phyloP scores from a whole-genome alignment of 2,329 filamentous ascomycete species.

The Fusarium dimerum region DNA sequence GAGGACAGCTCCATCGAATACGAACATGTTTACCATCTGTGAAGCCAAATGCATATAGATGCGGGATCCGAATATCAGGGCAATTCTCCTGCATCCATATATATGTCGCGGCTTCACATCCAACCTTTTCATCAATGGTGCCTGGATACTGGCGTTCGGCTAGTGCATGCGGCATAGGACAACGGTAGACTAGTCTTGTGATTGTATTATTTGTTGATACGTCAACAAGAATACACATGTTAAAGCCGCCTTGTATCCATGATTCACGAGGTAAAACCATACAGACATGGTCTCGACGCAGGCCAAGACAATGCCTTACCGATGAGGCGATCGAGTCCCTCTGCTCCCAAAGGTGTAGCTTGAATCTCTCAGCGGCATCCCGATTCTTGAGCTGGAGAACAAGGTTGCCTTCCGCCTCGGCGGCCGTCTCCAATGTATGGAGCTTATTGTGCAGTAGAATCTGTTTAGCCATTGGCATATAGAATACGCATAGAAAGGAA shows the following conservation, averaged over 20 bases:
- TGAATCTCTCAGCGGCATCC: constrained; percentile 9
- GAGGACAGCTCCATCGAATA: neutral
- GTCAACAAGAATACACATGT: constrained; percentile 18
- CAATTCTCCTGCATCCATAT: constrained; percentile 35
- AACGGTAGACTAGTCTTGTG: constrained; percentile 11
- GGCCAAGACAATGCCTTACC: constrained; percentile 15
- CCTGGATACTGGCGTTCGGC: constrained; percentile 22
- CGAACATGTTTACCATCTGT: constrained; percentile 14
- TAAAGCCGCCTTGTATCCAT: constrained; percentile 23
- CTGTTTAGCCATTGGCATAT: too few species aligned
- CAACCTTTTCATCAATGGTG: constrained; percentile 35
- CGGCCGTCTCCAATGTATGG: too few species aligned
- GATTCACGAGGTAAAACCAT: constrained; percentile 7
- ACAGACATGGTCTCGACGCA: constrained; percentile 12
- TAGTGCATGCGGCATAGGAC: constrained; percentile 21
- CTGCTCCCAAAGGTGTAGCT: constrained; percentile 11
- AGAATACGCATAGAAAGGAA: too few species aligned
- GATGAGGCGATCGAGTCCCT: constrained; percentile 12
- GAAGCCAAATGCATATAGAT: constrained; percentile 22
- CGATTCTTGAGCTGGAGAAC: too few species aligned
- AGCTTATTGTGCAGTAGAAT: too few species aligned
- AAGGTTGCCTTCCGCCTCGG: too few species aligned
- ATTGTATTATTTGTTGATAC: neutral
- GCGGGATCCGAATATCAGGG: constrained; percentile 30
- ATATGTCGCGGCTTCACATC: constrained; percentile 35